Conservation (phyloP, 192 early-diverging fungal genomes). For the Backusella luteola region DNA sequence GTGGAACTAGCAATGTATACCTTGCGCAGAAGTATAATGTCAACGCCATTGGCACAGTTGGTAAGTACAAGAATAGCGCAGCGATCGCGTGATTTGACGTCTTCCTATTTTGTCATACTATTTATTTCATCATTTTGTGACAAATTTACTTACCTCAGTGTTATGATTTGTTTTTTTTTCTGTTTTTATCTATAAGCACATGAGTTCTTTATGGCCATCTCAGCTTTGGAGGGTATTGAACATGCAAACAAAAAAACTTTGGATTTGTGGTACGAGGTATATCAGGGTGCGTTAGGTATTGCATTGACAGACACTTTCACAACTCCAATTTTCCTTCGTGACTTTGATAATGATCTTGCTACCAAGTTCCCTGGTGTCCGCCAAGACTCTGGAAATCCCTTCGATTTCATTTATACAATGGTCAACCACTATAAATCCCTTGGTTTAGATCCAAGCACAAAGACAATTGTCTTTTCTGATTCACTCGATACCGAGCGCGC, state of each 20-base stretch:
- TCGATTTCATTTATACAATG: slow-evolving; percentile 55
- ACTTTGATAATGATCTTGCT: slow-evolving; percentile 56
- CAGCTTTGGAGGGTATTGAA: slow-evolving; percentile 59
- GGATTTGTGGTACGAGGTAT: slow-evolving; percentile 57
- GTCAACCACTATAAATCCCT: slow-evolving; percentile 52
- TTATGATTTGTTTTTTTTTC: slow-evolving; percentile 33
- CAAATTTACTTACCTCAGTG: slow-evolving; percentile 19
- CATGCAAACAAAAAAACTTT: slow-evolving; percentile 61
- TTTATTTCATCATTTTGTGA: neutral
- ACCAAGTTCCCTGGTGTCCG: slow-evolving; percentile 55
- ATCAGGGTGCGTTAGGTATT: slow-evolving; percentile 54
- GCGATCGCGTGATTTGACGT: neutral
- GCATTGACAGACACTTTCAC: slow-evolving; percentile 78
- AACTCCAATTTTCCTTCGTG: slow-evolving; percentile 59
- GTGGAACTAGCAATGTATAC: slow-evolving; percentile 73
- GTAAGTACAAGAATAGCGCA: slow-evolving; percentile 12
- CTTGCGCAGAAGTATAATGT: slow-evolving; percentile 51
- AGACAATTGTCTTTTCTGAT: slow-evolving; percentile 72
- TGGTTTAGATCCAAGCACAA: slow-evolving; percentile 59
- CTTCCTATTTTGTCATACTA: neutral
- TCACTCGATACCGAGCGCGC: slow-evolving; percentile 53
- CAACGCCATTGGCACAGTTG: slow-evolving; percentile 47
- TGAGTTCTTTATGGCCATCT: slow-evolving; percentile 77
- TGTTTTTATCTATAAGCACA: slow-evolving; percentile 47
- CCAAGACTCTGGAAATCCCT: slow-evolving; percentile 74